These are phyloP conservation scores for Globisporangium ultimum DNA, from an alignment of 352 stramenopile species.

Conservation along the genomic window DNA sequence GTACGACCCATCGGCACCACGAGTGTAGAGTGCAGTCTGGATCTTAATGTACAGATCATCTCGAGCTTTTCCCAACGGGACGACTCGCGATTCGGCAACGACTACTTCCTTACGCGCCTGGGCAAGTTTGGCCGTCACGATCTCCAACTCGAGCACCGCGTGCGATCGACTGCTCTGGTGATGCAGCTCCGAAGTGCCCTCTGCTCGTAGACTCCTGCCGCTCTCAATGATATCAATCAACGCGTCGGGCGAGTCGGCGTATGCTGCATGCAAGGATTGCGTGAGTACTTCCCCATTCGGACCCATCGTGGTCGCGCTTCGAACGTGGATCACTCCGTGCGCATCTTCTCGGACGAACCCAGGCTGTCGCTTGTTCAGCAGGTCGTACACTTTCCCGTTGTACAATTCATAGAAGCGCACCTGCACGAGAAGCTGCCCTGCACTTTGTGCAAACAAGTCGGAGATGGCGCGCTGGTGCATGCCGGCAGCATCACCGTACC, in stretches of 20 bases:
- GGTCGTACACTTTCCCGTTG: conserved; percentile 54
- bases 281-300: conserved; percentile 37
- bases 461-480: conserved; percentile 35
- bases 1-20: conserved; percentile 29
- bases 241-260: conserved; percentile 20
- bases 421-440: conserved; percentile 27
- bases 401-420: conserved; percentile 58
- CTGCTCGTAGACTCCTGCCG: conserved; percentile 19
- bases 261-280: conserved; percentile 32
- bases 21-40: conserved; percentile 32
- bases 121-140: conserved; percentile 38
- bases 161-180: conserved; percentile 46
- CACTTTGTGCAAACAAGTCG: conserved; percentile 26
- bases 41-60: conserved; percentile 50
- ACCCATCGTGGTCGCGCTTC: conserved; percentile 43
- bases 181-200: conserved; percentile 53
- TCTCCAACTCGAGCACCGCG: conserved; percentile 49
- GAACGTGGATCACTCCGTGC: conserved; percentile 41
- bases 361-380: conserved; percentile 36
- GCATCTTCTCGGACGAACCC: conserved; percentile 50
- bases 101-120: conserved; percentile 25
- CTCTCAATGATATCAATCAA: conserved; percentile 23
- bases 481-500: conserved; percentile 35
- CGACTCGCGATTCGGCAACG: conserved; percentile 29
- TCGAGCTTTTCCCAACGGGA: conserved; percentile 41